Conservation (phyloP, 352 stramenopile species). For the Salisapilia sapeloensis region DNA sequence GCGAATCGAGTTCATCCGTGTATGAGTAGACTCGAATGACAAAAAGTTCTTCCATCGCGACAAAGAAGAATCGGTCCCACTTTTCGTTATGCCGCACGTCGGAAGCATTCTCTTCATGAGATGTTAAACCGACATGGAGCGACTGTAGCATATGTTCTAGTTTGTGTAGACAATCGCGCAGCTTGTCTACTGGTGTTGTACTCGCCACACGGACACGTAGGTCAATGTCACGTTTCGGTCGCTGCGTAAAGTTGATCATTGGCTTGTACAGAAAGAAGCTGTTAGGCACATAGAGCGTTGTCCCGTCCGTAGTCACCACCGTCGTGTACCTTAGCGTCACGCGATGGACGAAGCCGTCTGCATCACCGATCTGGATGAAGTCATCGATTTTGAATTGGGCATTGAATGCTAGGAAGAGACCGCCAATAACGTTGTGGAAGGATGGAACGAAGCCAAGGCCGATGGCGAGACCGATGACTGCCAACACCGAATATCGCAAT, state of each 20-base stretch:
- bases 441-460: conserved; percentile 73
- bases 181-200: conserved; percentile 30
- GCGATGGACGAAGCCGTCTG: conserved; percentile 65
- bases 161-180: conserved; percentile 33
- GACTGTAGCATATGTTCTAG: conserved; percentile 73
- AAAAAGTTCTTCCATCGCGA: conserved; percentile 77
- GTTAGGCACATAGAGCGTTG: conserved; percentile 70
- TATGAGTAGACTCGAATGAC: conserved; percentile 76
- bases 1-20: conserved; percentile 68
- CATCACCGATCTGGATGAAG: conserved; percentile 64
- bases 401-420: conserved; percentile 80
- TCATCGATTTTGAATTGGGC: conserved; percentile 79
- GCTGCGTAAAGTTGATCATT: conserved; percentile 80
- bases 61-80: conserved; percentile 71
- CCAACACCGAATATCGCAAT: conserved; percentile 73
- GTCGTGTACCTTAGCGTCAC: conserved; percentile 76
- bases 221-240: conserved; percentile 67
- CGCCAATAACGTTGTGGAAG: conserved; percentile 77
- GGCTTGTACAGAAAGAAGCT: conserved; percentile 84
- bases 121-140: conserved; percentile 70
- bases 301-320: conserved; percentile 61
- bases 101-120: conserved; percentile 71
- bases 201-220: conserved; percentile 45
- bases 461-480: conserved; percentile 68
- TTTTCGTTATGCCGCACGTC: conserved; percentile 68